Base-by-base conservation (phyloP, 306 rosid species). In the Gastrolobium villosum region DNA sequence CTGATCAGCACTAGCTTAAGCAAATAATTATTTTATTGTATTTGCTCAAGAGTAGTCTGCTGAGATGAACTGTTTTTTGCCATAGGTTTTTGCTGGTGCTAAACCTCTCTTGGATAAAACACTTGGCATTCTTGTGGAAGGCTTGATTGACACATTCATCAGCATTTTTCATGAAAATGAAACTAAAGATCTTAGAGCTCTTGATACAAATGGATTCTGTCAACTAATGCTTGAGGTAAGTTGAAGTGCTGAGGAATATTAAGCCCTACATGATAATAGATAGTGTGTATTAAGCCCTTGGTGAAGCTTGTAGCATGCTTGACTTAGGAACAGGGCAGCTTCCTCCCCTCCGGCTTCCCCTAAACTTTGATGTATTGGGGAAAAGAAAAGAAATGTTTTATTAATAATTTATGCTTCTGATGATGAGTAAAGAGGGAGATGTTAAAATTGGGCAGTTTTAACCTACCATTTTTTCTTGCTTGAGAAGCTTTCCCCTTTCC, bases 191-290 rank as follows among this genome's bases (percentile, higher is more conserved):
- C 92, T 96, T 32, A 86, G 89, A 82, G 86, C 81, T 40, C 94
- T 93, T 10, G 99, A 96, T 75, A 78, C 93, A 66, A 90, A 91
- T 85, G 98, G 98, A 67, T 96, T 96, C 82, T 91, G 98, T 84
- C 99, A 96, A 85, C 94, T 96, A 75, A 96, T 91, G 98, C 94
- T 96, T 40, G 99, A 96, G 97, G 99, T 96, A 86, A 80, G 73
- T 81, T 83, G 7, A 80, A 28, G 30, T 41, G 57, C 70, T 68
- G 40, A 15, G 36, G 59, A 49, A 41, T 75, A 32, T 81, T 59
- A 59, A 55, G 30, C 26, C 66, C 44, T 20, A 40, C 3, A 66
- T 7, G 36, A 50, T 62, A 7, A 26, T 57, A 10, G 39, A 48
- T 43, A 53, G 43, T 60, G 31, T 3, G 2, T 50, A 40, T 70